Conservation (phyloP, 345 rosid genomes). For the Durio zibethinus region DNA sequence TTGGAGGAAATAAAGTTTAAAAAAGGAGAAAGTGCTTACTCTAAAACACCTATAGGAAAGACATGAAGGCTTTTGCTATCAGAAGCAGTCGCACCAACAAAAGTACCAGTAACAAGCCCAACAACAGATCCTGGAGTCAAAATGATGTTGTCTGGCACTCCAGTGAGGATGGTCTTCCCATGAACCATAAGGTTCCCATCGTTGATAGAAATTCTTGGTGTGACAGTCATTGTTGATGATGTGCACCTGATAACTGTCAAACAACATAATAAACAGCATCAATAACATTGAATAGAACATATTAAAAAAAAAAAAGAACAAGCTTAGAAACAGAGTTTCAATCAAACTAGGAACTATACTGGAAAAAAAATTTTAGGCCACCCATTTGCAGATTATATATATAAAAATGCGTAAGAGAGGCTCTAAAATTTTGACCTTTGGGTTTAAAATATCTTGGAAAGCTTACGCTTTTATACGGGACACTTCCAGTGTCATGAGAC, state of each 20-base stretch:
- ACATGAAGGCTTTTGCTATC: conserved; percentile 88
- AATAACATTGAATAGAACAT: not conserved
- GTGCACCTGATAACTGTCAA: conserved; percentile 21
- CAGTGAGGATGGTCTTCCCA: conserved; percentile 83
- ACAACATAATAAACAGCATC: not conserved
- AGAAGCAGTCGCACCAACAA: conserved; percentile 79
- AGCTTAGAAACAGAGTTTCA: not conserved
- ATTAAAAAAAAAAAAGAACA: too few relatives aligned
- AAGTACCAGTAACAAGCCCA: conserved; percentile 70
- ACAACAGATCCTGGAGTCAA: conserved; percentile 66
- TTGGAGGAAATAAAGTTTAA: not conserved
- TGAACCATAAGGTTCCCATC: conserved; percentile 86
- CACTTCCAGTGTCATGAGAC: conserved; percentile 1
- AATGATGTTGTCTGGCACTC: conserved; percentile 77
- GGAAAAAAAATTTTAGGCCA: not conserved
- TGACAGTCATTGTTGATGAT: conserved; percentile 66
- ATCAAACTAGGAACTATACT: not conserved
- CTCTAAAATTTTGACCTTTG: conserved; percentile 12
- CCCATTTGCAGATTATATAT: not conserved
- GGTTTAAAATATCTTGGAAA: conserved; percentile 12
- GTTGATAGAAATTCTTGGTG: conserved; percentile 64
- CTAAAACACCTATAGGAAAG: conserved; percentile 76
- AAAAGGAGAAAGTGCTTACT: conserved; percentile 41
- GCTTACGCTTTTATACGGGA: conserved; percentile 1
- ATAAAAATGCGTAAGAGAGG: not conserved